Evolutionary conservation across 495 filamentous ascomycete species (phyloP), one percentile per base, ranked within the genome.

Genomic region (Aspergillus egyptiacus): DNA sequence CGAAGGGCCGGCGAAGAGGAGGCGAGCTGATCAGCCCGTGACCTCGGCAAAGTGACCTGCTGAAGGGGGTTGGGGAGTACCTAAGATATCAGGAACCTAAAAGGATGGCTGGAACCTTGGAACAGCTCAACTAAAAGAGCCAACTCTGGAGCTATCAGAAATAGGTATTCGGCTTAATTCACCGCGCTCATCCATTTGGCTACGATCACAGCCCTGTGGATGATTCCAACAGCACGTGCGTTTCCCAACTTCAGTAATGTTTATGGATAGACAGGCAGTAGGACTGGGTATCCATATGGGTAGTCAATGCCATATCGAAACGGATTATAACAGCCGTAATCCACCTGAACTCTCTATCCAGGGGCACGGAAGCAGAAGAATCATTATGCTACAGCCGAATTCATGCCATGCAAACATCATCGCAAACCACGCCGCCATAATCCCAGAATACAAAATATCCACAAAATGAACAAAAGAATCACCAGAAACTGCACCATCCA

Each of bases 401-500:
- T 27, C 49, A 53, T 52, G 42, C 52, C 53, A 56, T 59, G 53
- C 50, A 53, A 54, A 55, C 51, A 18, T 57, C 51, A 50, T 51
- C 51, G 46, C 36, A 48, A 46, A 31, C 32, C 48, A 36, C 56
- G 56, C 58, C 51, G 28, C 51, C 51, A 35, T 50, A 48, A 48
- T 45, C 41, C 53, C 47, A 27, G 33, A 31, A 45, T 35, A 53
- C 35, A 51, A 42, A 50, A 45, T 50, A 51, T 22, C 31, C 37
- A 55, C 51, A 56, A 48, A 36, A 46, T 42, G 48, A 43, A 37
- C 20, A 46, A 39, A 39, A 49, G 7, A 47, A 50, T 67, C 46
- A 94, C 87, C 88, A 91, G 76, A 91, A 94, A 68, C 86, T 90
- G 66, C 89, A 95, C 89, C 89, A 94, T 45, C 91, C 93, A 50